Conservation (phyloP, 352 stramenopile species). For the Globisporangium okanoganense region DNA sequence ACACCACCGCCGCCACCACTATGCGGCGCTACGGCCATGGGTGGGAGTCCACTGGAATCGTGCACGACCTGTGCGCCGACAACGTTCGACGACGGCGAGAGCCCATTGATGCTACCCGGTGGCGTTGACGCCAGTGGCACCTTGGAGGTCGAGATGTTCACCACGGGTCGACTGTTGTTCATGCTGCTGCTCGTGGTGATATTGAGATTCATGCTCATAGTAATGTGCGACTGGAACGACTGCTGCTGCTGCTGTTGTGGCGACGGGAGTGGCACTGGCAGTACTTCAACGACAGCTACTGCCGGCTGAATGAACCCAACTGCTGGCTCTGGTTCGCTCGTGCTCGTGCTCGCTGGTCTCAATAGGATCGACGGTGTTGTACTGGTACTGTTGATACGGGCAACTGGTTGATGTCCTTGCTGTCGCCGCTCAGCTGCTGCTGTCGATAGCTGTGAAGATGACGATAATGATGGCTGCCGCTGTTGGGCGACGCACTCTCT, state of each 20-base stretch:
- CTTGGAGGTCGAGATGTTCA: slow-evolving; percentile 15
- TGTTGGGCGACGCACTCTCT: background rate
- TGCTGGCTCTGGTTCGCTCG: background rate
- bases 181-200: slow-evolving; percentile 18
- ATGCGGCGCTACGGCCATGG: background rate
- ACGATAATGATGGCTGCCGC: background rate
- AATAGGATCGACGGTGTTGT: background rate
- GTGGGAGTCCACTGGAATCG: background rate
- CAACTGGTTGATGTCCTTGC: background rate
- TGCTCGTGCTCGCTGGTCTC: background rate
- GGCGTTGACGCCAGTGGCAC: background rate
- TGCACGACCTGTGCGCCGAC: background rate
- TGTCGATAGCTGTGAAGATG: background rate
- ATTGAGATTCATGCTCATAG: slow-evolving; percentile 23
- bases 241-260: background rate
- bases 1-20: background rate
- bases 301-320: background rate
- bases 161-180: slow-evolving; percentile 14
- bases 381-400: background rate
- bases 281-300: background rate
- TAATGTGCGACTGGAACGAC: slow-evolving; percentile 18
- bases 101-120: background rate
- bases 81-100: slow-evolving; percentile 1
- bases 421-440: background rate
- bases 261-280: background rate